phyloP scores from a whole-genome alignment of 2,329 filamentous ascomycete species.

The Lachnellula hyalina region DNA sequence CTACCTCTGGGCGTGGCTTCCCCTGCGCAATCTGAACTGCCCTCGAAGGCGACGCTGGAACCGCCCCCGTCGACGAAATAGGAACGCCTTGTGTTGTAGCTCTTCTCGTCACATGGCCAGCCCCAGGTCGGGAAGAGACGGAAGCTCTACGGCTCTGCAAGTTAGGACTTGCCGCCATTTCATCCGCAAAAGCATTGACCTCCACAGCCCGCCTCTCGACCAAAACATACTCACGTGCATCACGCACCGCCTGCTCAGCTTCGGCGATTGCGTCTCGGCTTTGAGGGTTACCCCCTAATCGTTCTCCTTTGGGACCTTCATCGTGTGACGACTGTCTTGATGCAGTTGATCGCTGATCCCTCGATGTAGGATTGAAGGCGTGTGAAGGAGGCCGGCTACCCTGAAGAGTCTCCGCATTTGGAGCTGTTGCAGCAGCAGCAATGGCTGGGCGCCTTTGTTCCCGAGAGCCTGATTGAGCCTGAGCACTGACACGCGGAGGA shows the following conservation, averaged over 20 bases:
- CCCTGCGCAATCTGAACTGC: slow-evolving; percentile 70
- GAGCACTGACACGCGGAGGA: slow-evolving; percentile 12
- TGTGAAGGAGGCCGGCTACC: slow-evolving; percentile 28
- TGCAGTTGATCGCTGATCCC: slow-evolving; percentile 4
- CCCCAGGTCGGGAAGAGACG: slow-evolving; percentile 50
- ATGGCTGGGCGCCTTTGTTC: slow-evolving; percentile 22
- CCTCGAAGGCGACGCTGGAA: slow-evolving; percentile 60
- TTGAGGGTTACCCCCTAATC: slow-evolving; percentile 11
- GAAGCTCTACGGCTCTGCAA: slow-evolving; percentile 35
- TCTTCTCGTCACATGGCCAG: slow-evolving; percentile 64
- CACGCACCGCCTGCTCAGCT: slow-evolving; percentile 68
- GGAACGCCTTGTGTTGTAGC: slow-evolving; percentile 73
- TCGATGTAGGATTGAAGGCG: slow-evolving; percentile 9
- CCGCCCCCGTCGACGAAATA: slow-evolving; percentile 63
- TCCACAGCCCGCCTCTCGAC: slow-evolving; percentile 94
- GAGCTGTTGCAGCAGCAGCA: slow-evolving; percentile 23
- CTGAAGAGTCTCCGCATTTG: slow-evolving; percentile 29
- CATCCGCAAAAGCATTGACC: slow-evolving; percentile 94
- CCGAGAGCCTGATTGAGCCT: slow-evolving; percentile 13
- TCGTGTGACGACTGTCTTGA: slow-evolving; percentile 23
- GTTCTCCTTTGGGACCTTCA: slow-evolving; percentile 21
- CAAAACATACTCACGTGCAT: slow-evolving; percentile 90
- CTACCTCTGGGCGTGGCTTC: slow-evolving; percentile 51
- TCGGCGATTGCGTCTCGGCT: slow-evolving; percentile 57
- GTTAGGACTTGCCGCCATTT: slow-evolving; percentile 74